Percentiles rank a stretch among this genome's conserved stretches.
Evolutionary conservation across 2,329 filamentous ascomycete species (phyloP).

Genomic region (Microsporum audouinii): DNA sequence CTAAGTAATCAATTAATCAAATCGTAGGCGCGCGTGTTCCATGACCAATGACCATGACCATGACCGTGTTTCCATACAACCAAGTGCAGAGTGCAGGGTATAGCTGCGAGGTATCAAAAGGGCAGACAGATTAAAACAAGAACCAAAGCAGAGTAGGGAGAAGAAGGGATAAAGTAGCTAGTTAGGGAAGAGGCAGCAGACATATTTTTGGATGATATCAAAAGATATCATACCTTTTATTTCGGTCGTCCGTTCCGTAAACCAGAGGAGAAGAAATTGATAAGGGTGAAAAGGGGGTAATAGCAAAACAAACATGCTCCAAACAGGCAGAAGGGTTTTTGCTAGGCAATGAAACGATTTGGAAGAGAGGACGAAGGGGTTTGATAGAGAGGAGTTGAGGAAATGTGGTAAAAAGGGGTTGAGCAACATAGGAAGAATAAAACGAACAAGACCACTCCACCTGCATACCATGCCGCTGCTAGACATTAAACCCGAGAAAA

Average conservation of each 20-base stretch:
- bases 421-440: not conserved
- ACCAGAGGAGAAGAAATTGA: not conserved
- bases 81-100: not conserved
- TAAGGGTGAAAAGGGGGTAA: not conserved
- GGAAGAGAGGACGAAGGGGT: not conserved
- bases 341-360: not conserved
- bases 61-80: constrained; percentile 1
- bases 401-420: not conserved
- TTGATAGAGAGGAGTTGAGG: not conserved
- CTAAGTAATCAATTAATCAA: not conserved
- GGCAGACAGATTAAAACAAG: not conserved
- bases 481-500: constrained; percentile 1
- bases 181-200: not conserved
- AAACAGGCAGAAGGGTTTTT: not conserved
- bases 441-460: constrained; percentile 3
- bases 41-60: constrained; percentile 3
- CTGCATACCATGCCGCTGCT: constrained; percentile 5
- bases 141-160: not conserved
- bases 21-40: constrained; percentile 1
- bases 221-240: not conserved
- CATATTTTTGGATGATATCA: not conserved
- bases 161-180: not conserved
- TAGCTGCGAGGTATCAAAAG: not conserved
- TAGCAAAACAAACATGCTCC: not conserved
- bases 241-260: not conserved